Base-by-base conservation (phyloP, 164 flowering plant genomes). In the Paratinospora sagittata region DNA sequence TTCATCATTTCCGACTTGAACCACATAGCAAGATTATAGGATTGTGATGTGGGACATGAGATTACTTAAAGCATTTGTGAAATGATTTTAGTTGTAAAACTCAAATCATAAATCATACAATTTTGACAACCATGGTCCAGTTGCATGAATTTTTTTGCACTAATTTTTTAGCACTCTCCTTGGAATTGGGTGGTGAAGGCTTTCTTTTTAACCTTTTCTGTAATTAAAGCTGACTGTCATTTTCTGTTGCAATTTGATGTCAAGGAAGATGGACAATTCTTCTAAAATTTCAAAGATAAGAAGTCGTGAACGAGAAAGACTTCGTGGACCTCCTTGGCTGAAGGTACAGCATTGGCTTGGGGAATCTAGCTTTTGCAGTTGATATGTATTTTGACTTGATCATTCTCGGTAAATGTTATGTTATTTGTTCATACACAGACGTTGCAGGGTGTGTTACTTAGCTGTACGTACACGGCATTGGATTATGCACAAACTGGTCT, bases 401-500 rank as follows among this genome's bases (percentile, higher is more conserved):
- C 34, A 30, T n/a, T 52, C 21, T 52, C 60, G 8, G 19, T 52
- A 26, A 27, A 52, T 68, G 23, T 27, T 67, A 30, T 4, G 34
- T 67, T 21, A 17, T 3, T 23, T 21, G 3, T 33, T 68, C 75
- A 68, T 17, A 17, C n/a, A 52, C 84, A 93, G 99, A 73, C 91
- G 82, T 3, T 96, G 47, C 97, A 91, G 82, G 88, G 92, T 73
- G 88, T 84, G 41, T 37, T 91, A 33, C 92, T 96, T 39, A 89
- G 83, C 75, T 87, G 91, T 78, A 69, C 83, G 19, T 96, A 93
- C 76, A 83, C 88, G 21, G 73, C 87, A 63, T 89, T 96, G 65
- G 99, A 96, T 75, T 93, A 96, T 81, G 97, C 99, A 21, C 98
- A 96, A 73, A 93, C 97, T 66, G 98, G 98, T 67, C 78, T 96